Evolutionary conservation across 2,329 filamentous ascomycete genomes (phyloP), one percentile per base, ranked within the genome.

Genomic region (Ceratocystis papillata): DNA sequence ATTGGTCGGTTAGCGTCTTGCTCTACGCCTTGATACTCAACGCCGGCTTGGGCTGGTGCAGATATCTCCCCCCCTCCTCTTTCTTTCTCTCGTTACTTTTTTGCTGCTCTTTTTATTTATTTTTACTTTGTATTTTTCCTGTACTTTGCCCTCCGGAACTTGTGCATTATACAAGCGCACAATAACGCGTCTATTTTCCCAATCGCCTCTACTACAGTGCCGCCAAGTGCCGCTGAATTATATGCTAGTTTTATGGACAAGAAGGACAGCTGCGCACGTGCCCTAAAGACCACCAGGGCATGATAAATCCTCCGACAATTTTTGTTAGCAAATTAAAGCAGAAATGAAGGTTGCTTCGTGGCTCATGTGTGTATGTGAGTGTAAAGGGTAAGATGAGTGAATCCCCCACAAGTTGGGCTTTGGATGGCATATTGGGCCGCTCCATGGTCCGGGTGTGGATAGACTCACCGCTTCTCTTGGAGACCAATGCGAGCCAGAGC

Each of bases 191-290:
- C 55, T 59, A 59, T 59, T 59, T 59, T 17, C 33, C 22, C 28
- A 8, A 7, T n/a, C 25, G 55, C 55, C 28, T 37, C 22, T 37
- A 8, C 8, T 59, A n/a, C 55, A 59, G 55, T 59, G 55, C 53
- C 53, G 53, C 53, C 53, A 59, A 59, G 53, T 59, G 53, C 55
- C 55, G 55, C 55, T 59, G 55, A n/a, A 59, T 59, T 33, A 25
- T n/a, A 59, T 59, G 28, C 28, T 37, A 28, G 55, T 59, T 33
- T 59, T 59, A 59, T 59, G n/a, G 28, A 59, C 55, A 59, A 30
- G 53, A 59, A 33, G 55, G 20, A 30, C 55, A 15, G 55, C 28
- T n/a, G 55, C 33, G 55, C 55, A 59, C 55, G 55, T n/a, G 33
- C 55, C n/a, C 28, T 3, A 37, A 12, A 28, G n/a, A 25, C n/a